Conservation (phyloP, 352 stramenopile species). For the Thraustochytrium sp. region DNA sequence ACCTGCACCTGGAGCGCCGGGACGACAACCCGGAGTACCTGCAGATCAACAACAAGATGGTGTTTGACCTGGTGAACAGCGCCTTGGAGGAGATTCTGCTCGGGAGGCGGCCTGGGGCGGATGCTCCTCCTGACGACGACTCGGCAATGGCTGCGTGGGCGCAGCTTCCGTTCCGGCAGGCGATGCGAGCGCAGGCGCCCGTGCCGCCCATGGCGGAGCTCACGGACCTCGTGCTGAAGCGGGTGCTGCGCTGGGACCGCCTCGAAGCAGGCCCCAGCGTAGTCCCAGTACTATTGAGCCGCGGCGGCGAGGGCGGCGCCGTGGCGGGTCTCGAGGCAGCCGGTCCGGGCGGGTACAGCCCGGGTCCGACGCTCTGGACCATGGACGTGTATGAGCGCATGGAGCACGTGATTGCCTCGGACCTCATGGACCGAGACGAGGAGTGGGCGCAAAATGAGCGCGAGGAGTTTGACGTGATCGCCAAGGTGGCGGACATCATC, state of each 20-base stretch:
- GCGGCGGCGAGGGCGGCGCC: not conserved
- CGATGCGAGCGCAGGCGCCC: not conserved
- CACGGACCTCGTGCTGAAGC: not conserved
- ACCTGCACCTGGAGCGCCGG: constrained; percentile 17
- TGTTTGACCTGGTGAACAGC: constrained; percentile 41
- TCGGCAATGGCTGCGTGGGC: not conserved
- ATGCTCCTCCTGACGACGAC: not conserved
- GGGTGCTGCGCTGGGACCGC: constrained; percentile 25
- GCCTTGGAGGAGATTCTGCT: constrained; percentile 5
- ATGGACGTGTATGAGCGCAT: constrained; percentile 32
- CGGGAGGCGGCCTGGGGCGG: not conserved
- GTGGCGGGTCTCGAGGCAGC: not conserved
- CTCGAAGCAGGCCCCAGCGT: constrained; percentile 14
- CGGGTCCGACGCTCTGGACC: not conserved
- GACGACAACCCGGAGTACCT: constrained; percentile 26
- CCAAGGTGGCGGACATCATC: constrained; percentile 32
- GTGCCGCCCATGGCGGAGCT: not conserved
- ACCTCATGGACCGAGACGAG: not conserved
- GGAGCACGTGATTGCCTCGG: constrained; percentile 29
- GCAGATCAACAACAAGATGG: constrained; percentile 43
- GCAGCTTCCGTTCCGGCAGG: not conserved
- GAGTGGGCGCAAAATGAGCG: constrained; percentile 26
- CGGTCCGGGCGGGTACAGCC: not conserved
- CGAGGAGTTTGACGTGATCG: constrained; percentile 42
- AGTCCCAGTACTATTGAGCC: constrained; percentile 1